Evolutionary conservation across 202 grass and related monocot genomes (phyloP).

Genomic region (Saccharum hybrid): DNA sequence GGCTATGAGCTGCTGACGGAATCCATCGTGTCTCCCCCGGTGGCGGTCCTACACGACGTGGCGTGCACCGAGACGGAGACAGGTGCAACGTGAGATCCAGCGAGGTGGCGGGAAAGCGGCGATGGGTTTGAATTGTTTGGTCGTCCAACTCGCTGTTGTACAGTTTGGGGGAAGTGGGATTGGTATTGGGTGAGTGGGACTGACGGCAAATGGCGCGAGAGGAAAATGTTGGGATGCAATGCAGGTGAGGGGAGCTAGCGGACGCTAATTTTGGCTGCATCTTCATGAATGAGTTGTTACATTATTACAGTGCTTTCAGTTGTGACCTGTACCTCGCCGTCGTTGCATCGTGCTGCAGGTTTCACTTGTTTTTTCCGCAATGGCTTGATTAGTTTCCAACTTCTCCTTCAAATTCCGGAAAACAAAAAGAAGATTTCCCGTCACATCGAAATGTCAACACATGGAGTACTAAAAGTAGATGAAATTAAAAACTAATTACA

Average conservation of each 20-base stretch:
- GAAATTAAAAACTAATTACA: too few relatives aligned
- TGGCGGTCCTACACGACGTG: not conserved
- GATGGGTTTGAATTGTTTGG: constrained; percentile 48
- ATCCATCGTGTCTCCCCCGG: not conserved
- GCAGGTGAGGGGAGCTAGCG: not conserved
- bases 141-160: constrained; percentile 45
- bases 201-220: not conserved
- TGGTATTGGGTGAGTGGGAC: not conserved
- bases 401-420: too few relatives aligned
- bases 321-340: not conserved
- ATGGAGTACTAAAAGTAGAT: too few relatives aligned
- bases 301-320: constrained; percentile 6
- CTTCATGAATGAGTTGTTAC: constrained; percentile 41
- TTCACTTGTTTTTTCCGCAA: not conserved
- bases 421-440: too few relatives aligned
- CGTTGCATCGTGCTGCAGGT: not conserved
- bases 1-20: constrained; percentile 83
- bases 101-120: constrained; percentile 32
- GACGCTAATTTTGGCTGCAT: constrained; percentile 43
- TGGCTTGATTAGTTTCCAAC: too few relatives aligned
- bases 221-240: not conserved
- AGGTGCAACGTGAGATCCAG: constrained; percentile 13
- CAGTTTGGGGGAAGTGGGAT: constrained; percentile 37
- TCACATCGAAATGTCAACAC: too few relatives aligned
- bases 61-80: constrained; percentile 8